Base-by-base conservation (phyloP, 2,329 filamentous ascomycete species). In the Metarhizium guizhouense region DNA sequence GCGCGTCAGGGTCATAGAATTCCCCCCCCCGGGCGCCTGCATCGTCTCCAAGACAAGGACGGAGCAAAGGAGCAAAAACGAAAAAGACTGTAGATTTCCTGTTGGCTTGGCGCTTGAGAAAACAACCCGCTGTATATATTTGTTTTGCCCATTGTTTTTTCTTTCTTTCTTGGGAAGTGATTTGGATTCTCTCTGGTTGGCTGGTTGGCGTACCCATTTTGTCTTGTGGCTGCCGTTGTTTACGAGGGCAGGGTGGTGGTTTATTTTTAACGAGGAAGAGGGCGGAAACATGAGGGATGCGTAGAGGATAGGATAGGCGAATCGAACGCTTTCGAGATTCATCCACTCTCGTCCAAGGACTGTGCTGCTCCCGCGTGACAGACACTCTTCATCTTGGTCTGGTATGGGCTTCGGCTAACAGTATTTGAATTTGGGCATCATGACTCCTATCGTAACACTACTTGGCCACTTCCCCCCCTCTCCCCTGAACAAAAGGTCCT, bases 1-100 rank as follows among this genome's bases (percentile, higher is more conserved):
- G 52, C 7, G 51, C 56, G 14, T 45, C 57, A 6, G 52, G 51
- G 8, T 52, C 47, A 48, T 55, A 40, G 51, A 49, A 20, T 20
- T 18, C 4, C 14, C 4, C 3, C 45, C 13, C 11, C 4, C 3
- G 25, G 10, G 13, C 16, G 14, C 42, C 18, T 48, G 25, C 25
- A 32, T 30, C 1, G 5, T 47, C 8, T 16, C 45, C 10, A 6
- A 6, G 13, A 52, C 11, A 47, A 18, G 18, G 32, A 45, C 42
- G 13, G 34, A 36, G 20, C 14, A 52, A 20, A 34, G 16, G 29
- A 52, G 29, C 5, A 36, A 38, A 45, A 45, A 32, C 20, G 45
- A 25, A 52, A 25, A 45, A 8, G 18, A 45, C n/a, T 45, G 42
- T 45, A 45, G 42, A 45, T 45, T 43, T 40, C 14, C 11, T 45